Evolutionary conservation across 2,329 filamentous ascomycete species (phyloP).

Genomic region (Leptographium galeiforme): DNA sequence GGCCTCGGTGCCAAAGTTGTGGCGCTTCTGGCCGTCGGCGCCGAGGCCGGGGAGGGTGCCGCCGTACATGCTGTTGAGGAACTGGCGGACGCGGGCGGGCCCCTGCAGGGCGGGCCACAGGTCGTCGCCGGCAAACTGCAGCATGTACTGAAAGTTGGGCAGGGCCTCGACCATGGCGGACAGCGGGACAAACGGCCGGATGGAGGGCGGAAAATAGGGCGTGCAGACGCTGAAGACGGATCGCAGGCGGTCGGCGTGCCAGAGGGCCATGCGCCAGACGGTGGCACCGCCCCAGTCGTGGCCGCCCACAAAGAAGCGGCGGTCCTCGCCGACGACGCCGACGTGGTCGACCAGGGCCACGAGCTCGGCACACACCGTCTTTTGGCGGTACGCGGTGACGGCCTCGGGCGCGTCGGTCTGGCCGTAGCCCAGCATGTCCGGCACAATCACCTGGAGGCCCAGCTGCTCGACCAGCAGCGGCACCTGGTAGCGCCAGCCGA

Average conservation of each 20-base stretch:
- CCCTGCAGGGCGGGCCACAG: slow-evolving; percentile 43
- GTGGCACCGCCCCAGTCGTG: slow-evolving; percentile 86
- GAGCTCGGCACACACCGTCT: slow-evolving; percentile 62
- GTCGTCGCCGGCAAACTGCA: slow-evolving; percentile 60
- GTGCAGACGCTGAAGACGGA: slow-evolving; percentile 73
- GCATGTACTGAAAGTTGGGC: slow-evolving; percentile 70
- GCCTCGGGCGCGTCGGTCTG: slow-evolving; percentile 56
- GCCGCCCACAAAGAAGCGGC: slow-evolving; percentile 60
- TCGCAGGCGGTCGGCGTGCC: slow-evolving; percentile 57
- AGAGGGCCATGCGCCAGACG: slow-evolving; percentile 59
- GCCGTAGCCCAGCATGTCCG: slow-evolving; percentile 80
- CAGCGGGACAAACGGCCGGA: slow-evolving; percentile 36
- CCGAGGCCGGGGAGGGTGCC: slow-evolving; percentile 33
- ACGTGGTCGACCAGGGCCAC: slow-evolving; percentile 52
- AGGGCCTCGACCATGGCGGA: slow-evolving; percentile 38
- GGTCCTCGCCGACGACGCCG: slow-evolving; percentile 24
- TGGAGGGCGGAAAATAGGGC: slow-evolving; percentile 47
- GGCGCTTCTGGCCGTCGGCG: slow-evolving; percentile 21
- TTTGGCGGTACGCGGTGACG: slow-evolving; percentile 52
- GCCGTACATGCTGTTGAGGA: slow-evolving; percentile 61
- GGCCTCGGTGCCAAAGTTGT: slow-evolving; percentile 39
- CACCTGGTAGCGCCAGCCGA: slow-evolving; percentile 85
- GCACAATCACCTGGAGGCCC: slow-evolving; percentile 66
- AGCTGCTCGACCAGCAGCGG: slow-evolving; percentile 57
- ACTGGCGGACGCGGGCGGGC: slow-evolving; percentile 43